phyloP scores from a whole-genome alignment of 2,329 filamentous ascomycete genomes.

The Stenocarpella maydis region DNA sequence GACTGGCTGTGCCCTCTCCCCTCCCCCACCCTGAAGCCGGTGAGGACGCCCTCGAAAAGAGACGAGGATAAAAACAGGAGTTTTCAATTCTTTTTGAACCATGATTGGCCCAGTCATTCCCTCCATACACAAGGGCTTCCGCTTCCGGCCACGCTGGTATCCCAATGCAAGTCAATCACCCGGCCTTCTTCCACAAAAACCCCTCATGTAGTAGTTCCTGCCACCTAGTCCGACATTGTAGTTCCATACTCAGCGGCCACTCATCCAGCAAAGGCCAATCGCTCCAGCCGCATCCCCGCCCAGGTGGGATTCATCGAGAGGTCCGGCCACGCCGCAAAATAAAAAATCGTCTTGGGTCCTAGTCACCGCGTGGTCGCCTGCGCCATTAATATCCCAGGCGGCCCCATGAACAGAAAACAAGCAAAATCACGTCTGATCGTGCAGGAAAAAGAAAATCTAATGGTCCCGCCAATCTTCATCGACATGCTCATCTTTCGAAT shows the following conservation, averaged over 20 bases:
- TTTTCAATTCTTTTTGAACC: conserved; percentile 37
- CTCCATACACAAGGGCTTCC: conserved; percentile 22
- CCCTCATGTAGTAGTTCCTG: conserved; percentile 28
- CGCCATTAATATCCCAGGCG: conserved; percentile 47
- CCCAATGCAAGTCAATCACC: conserved; percentile 33
- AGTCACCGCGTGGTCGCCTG: conserved; percentile 44
- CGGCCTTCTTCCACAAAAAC: conserved; percentile 8
- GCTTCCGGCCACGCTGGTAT: conserved; percentile 26
- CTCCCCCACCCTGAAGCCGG: conserved; percentile 22
- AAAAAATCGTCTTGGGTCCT: conserved; percentile 38
- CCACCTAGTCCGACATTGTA: conserved; percentile 31
- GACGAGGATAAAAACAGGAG: conserved; percentile 35
- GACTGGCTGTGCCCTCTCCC: conserved; percentile 11
- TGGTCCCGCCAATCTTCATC: conserved; percentile 45
- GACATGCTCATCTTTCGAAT: conserved; percentile 35
- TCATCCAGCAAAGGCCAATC: conserved; percentile 29
- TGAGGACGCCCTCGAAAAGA: conserved; percentile 28
- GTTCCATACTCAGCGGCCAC: conserved; percentile 24
- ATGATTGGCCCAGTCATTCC: conserved; percentile 29
- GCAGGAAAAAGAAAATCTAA: conserved; percentile 39
- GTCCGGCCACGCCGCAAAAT: conserved; percentile 33
- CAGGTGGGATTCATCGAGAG: not conserved
- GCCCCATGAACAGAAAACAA: conserved; percentile 45
- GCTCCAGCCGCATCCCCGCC: not conserved
- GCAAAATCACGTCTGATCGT: conserved; percentile 39